These are phyloP conservation scores for Zoysia pacifica DNA, from an alignment of 176 grass and related monocot species.

Conservation along the genomic window DNA sequence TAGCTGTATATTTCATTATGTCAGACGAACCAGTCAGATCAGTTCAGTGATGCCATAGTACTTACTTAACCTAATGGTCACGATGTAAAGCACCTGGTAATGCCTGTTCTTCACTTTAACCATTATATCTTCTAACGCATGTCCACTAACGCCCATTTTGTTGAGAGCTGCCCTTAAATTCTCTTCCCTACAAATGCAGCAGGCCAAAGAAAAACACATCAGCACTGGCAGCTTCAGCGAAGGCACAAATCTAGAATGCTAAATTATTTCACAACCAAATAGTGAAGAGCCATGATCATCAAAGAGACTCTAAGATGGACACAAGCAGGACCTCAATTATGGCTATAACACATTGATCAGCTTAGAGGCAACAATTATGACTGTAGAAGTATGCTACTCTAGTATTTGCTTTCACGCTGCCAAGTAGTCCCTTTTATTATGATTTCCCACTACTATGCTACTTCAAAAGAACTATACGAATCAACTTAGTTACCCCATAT, in stretches of 20 bases:
- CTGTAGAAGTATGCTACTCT: no score
- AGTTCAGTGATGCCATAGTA: slow-evolving; percentile 20
- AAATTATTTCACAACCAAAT: slow-evolving; percentile 5
- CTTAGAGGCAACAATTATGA: background rate
- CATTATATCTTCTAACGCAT: slow-evolving; percentile 68
- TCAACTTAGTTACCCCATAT: background rate
- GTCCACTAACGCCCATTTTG: slow-evolving; percentile 70
- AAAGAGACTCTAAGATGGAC: background rate
- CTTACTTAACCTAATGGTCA: slow-evolving; percentile 9
- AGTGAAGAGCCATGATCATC: background rate
- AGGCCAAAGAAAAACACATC: slow-evolving; percentile 2
- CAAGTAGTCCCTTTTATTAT: background rate
- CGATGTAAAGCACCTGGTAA: slow-evolving; percentile 64
- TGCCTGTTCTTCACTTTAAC: slow-evolving; percentile 95
- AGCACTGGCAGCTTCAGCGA: background rate
- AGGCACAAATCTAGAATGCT: background rate
- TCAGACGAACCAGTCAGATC: background rate
- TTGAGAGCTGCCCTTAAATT: slow-evolving; percentile 93
- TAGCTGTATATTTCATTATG: slow-evolving; percentile 59
- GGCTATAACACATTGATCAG: background rate
- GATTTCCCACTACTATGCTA: background rate
- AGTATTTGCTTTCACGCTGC: background rate
- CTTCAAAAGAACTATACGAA: background rate
- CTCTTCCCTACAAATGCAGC: slow-evolving; percentile 65
- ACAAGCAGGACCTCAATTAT: slow-evolving; percentile 2